Evolutionary conservation across 2,329 filamentous ascomycete genomes (phyloP).

Genomic region (Aureobasidium sp.): DNA sequence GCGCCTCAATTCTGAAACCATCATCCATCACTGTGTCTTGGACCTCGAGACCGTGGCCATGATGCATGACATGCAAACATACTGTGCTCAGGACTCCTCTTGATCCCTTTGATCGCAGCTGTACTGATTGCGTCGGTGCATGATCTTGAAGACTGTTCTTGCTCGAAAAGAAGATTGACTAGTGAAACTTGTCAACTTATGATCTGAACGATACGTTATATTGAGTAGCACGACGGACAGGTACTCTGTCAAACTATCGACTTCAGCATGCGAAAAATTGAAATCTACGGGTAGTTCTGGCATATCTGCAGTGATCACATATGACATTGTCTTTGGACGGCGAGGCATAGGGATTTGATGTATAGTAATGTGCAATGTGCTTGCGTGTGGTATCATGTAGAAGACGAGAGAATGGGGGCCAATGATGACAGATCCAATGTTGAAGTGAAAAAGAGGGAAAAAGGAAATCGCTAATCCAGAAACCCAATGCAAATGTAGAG

Average conservation of each 20-base stretch:
- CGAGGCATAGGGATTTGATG: neutral
- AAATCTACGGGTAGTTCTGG: neutral
- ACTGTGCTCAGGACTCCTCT: neutral
- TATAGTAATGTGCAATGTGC: neutral
- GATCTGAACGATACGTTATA: too few species aligned
- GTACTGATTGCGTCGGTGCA: too few species aligned
- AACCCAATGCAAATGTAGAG: constrained; percentile 1
- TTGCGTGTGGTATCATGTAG: constrained; percentile 8
- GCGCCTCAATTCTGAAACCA: neutral
- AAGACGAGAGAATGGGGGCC: neutral
- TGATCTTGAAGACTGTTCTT: too few species aligned
- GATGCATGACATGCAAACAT: neutral
- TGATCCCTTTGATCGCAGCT: too few species aligned
- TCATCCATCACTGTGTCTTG: neutral
- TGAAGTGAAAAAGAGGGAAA: neutral
- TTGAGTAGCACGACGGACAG: neutral
- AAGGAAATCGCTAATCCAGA: constrained; percentile 12
- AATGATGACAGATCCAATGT: neutral
- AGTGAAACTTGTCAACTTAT: too few species aligned
- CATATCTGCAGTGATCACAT: neutral
- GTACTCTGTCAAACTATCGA: neutral
- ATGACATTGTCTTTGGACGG: neutral
- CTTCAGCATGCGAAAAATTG: too few species aligned
- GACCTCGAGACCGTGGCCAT: neutral
- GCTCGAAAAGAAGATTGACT: too few species aligned